Evolutionary conservation across 2,329 filamentous ascomycete genomes (phyloP), one percentile per base, ranked within the genome.

Genomic region (Fusarium irregulare): DNA sequence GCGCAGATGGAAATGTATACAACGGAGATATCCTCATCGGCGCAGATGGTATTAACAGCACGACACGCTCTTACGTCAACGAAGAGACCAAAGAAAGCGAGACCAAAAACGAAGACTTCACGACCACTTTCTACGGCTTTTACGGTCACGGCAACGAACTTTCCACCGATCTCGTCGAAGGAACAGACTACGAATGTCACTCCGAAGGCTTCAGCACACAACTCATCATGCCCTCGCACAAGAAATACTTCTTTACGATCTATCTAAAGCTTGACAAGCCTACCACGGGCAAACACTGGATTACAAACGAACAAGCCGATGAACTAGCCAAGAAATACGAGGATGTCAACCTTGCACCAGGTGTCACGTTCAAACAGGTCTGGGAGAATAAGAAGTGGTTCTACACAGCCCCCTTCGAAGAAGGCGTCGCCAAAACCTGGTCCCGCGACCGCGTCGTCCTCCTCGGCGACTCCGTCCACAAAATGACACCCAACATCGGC

Each of bases 401-500:
- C 25, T 46, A 70, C 27, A 37, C 61, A 1, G 23, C 69, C 0
- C 51, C 58, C 2, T 60, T 68, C 1, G 69, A 71, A 56, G 70
- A 73, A 27, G 70, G 70, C 10, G 57, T 60, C 2, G 53, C 61
- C 8, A 62, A 71, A 13, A 59, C 56, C 1, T 73, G 70, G 67
- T 68, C 60, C 32, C 53, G 34, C 47, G 67, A 69, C 6, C 67
- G 71, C 1, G 66, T 73, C 1, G 67, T 73, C 14, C 56, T 73
- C 1, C 34, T 71, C 0, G 71, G 71, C 0, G 71, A 73, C 20
- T 64, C 71, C 1, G 70, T 58, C 0, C 71, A 73, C n/a, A 66
- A 68, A 34, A 71, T 73, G 63, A 73, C 71, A 0, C 71, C 71
- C 0, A 73, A 73, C 9, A 56, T 70, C 0, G 71, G 71, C 0